phyloP scores from a whole-genome alignment of 2,329 filamentous ascomycete genomes.

The Dothiorella sarmentorum region DNA sequence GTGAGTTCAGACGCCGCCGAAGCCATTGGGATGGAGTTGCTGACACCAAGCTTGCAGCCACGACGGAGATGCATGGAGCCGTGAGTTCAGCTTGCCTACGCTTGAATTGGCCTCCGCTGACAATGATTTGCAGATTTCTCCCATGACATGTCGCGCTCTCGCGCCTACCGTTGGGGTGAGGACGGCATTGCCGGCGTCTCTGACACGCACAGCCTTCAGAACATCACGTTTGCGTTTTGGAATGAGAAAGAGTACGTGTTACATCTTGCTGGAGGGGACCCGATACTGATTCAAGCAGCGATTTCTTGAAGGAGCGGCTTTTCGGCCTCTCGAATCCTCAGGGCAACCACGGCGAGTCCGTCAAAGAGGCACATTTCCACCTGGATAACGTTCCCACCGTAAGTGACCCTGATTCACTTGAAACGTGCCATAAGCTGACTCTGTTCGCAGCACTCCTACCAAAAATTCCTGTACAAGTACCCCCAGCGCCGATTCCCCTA shows the following conservation, averaged over 20 bases:
- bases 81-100: conserved; percentile 52
- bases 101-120: conserved; percentile 26
- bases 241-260: conserved; percentile 88
- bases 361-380: conserved; percentile 97
- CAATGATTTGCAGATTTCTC: conserved; percentile 68
- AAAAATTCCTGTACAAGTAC: conserved; percentile 98
- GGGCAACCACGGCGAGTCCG: conserved; percentile 93
- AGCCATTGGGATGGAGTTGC: conserved; percentile 17
- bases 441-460: conserved; percentile 77
- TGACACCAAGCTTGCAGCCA: conserved; percentile 51
- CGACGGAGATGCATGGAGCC: conserved; percentile 89
- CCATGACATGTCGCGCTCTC: conserved; percentile 84
- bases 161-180: conserved; percentile 92
- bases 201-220: conserved; percentile 88
- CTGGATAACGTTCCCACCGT: conserved; percentile 85
- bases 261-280: background rate
- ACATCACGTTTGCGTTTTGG: conserved; percentile 96
- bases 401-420: conserved; percentile 22
- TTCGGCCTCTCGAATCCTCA: conserved; percentile 95
- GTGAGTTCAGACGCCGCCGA: conserved; percentile 42
- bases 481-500: conserved; percentile 91
- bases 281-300: conserved; percentile 55
- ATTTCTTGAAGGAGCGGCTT: conserved; percentile 89
- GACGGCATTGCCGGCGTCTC: conserved; percentile 94
- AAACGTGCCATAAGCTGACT: conserved; percentile 26